These are phyloP conservation scores for Phialophora tarda DNA, from an alignment of 2,329 filamentous ascomycete species.

Conservation along the genomic window DNA sequence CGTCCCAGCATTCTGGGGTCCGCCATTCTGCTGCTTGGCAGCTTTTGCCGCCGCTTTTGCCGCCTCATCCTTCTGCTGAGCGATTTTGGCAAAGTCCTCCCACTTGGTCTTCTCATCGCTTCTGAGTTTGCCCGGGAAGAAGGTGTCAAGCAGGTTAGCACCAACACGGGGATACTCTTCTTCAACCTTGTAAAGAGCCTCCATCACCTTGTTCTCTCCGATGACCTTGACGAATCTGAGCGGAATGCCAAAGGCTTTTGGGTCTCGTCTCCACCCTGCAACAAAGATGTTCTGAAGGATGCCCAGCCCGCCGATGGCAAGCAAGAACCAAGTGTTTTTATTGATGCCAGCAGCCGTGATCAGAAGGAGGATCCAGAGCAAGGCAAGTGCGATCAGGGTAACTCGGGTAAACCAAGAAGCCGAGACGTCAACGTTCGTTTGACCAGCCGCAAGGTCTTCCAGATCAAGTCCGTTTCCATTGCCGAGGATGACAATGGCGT, in stretches of 20 bases:
- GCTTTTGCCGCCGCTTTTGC: neutral
- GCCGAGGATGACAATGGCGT: slow-evolving; percentile 47
- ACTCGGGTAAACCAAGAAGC: slow-evolving; percentile 33
- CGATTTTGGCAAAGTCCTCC: slow-evolving; percentile 7
- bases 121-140: slow-evolving; percentile 41
- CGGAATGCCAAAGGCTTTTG: slow-evolving; percentile 44
- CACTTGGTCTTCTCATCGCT: slow-evolving; percentile 24
- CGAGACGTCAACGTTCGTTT: slow-evolving; percentile 26
- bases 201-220: slow-evolving; percentile 45
- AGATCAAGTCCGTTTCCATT: slow-evolving; percentile 45
- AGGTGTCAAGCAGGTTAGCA: slow-evolving; percentile 42
- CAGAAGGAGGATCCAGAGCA: slow-evolving; percentile 48
- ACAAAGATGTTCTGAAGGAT: slow-evolving; percentile 49
- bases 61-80: neutral
- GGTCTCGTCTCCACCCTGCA: slow-evolving; percentile 42
- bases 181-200: slow-evolving; percentile 43
- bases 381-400: slow-evolving; percentile 38
- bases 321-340: slow-evolving; percentile 46
- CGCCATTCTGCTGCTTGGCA: neutral
- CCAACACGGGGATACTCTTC: slow-evolving; percentile 44
- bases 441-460: slow-evolving; percentile 46
- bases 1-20: neutral
- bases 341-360: slow-evolving; percentile 47
- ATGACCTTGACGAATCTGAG: slow-evolving; percentile 41
- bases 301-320: slow-evolving; percentile 47